Evolutionary conservation across 2,329 filamentous ascomycete genomes (phyloP), one percentile per base, ranked within the genome.

Genomic region (Calonectria honghensis): DNA sequence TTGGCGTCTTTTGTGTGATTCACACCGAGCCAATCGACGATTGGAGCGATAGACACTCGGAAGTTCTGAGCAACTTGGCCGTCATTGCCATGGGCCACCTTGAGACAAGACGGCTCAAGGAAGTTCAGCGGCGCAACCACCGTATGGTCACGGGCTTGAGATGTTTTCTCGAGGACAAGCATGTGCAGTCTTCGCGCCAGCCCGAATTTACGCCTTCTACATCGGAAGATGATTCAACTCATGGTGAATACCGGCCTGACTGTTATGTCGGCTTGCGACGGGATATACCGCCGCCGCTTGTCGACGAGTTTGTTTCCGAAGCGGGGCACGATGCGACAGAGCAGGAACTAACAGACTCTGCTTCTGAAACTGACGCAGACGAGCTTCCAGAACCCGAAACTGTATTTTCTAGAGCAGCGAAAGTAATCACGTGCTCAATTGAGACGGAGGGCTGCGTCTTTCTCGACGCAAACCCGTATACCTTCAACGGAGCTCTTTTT

Each of bases 351-450:
- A 37, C 57, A 16, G 57, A 41, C 13, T 27, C 39, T 29, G 35
- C 14, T 29, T 41, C 35, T 2, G 29, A 39, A 7, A 3, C 27
- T 29, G 6, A 63, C n/a, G 10, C 35, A 18, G 24, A 63, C 5
- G 37, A 39, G 24, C n/a, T 41, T 41, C 57, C 57, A 13, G 74
- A 66, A 20, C 57, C 13, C 10, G 57, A 61, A 4, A 41, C 3
- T 31, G 31, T 88, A 2, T 88, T 88, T 63, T 84, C 85, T 0
- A 87, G 85, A 29, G 88, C 88, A 13, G 85, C 88, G 16, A 84
- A 84, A 29, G 81, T 89, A 2, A 82, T 89, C 10, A 79, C 85
- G 1, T 82, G 88, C 37, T 85, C 86, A 0, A 79, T 89, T 5
- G 85, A 86, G 18, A 82, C 85, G 0, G 85, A 86, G 20, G 87